phyloP scores from a whole-genome alignment of 78 protist species.

The Dictyostelium citrinum region DNA sequence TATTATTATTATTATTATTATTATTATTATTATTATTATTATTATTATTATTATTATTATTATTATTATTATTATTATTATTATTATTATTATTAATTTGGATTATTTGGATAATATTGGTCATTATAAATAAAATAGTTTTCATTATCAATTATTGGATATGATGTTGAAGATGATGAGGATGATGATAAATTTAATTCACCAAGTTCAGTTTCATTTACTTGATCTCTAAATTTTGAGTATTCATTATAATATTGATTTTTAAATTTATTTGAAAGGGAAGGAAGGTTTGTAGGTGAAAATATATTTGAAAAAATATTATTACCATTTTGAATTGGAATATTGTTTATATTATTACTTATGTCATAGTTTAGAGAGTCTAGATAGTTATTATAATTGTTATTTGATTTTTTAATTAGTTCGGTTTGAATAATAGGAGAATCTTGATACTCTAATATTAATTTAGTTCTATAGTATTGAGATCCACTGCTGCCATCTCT shows the following conservation, averaged over 20 bases:
- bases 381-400: not conserved
- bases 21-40: too few species aligned
- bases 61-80: not conserved
- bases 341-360: not conserved
- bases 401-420: constrained; percentile 5
- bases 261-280: not conserved
- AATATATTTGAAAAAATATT: not conserved
- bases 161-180: not conserved
- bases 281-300: not conserved
- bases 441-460: constrained; percentile 54
- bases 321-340: not conserved
- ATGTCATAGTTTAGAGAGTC: not conserved
- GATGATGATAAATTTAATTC: not conserved
- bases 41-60: not conserved
- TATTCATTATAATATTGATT: not conserved
- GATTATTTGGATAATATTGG: too few species aligned
- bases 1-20: too few species aligned
- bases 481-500: constrained; percentile 1
- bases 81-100: not conserved
- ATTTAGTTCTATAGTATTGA: constrained; percentile 59
- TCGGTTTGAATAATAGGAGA: constrained; percentile 61
- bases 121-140: not conserved
- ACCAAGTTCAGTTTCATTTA: not conserved
- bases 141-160: not conserved
- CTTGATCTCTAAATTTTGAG: not conserved